Base-by-base conservation (phyloP, 805 yeast genomes). In the Wickerhamomyces queroliae region DNA sequence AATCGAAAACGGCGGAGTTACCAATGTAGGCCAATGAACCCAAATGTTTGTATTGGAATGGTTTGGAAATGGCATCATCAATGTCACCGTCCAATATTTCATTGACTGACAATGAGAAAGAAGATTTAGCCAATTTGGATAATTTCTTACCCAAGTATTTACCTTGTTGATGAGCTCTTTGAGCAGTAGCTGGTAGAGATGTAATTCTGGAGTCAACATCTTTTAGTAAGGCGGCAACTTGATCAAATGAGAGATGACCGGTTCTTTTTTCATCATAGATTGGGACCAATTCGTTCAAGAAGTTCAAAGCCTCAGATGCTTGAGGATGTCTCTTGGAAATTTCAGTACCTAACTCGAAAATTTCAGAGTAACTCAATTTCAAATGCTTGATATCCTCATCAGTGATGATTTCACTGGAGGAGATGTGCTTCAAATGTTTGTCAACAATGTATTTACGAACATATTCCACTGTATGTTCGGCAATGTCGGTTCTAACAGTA, bases 161-260 rank as follows among this genome's bases (percentile, higher is more conserved):
- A 44, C 88, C 88, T 58, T 80, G 88, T 58, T 80, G 88, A 46
- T 73, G 68, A 3, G 87, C 86, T 42, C 86, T 69, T 63, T 80
- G 88, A 9, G 87, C 87, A 9, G 87, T 80, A 8, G 86, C 84
- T 5, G 88, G 87, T 48, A 80, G 59, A 2, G 84, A 76, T 5
- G 84, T 78, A 42, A 80, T 76, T 56, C 77, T 75, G 15, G 76
- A 67, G 53, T 80, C 84, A 21, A 78, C 72, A 40, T 74, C 76
- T 40, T 69, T 63, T 45, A 80, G 59, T 44, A 78, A 53, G 12
- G 62, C 59, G 22, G 72, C 62, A 25, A 80, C 64, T 44, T 80
- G 80, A 35, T 67, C 65, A 46, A 77, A 71, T 15, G 69, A 64
- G 37, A 81, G 59, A n/a, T 67, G 62, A 15, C 83, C 84, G 3